Base-by-base conservation (phyloP, 2,329 filamentous ascomycete genomes). In the Cryphonectria radicalis region DNA sequence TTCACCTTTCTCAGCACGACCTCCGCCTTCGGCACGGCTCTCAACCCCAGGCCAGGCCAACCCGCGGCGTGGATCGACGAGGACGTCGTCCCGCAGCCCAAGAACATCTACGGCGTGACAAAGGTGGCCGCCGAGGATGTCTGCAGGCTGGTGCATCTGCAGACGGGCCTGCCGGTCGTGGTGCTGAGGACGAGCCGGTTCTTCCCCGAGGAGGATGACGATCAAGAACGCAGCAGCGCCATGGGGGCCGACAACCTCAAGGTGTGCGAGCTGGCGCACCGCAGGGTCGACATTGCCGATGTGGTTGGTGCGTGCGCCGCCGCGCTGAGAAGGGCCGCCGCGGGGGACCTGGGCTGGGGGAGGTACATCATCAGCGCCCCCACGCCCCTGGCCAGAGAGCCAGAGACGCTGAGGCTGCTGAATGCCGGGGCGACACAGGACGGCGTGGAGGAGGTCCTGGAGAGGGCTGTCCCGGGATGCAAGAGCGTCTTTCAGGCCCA, bases 41-140 rank as follows among this genome's bases (percentile, higher is more conserved):
- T 85, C 10, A 80, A 79, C 66, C 82, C 83, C 66, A 72, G 0
- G 35, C 59, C 59, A 10, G 59, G 59, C 59, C 25, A 14, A 3
- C 82, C 83, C 1, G 83, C 83, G 0, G 81, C 78, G 1, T 84
- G 83, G 83, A 85, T 85, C 73, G 77, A 82, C 74, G 84, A 85
- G 74, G 53, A 72, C 0, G 80, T 84, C 10, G 76, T 77, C 0
- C 81, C 83, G 0, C 73, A 78, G 28, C 83, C 84, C 1, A 85
- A 85, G 72, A 86, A 86, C 75, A 84, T 85, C 62, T 85, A 86
- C 73, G 85, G 85, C 68, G 79, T 80, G 4, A 86, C 84, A 25
- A 87, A 87, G 66, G 78, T 80, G 22, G 83, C 83, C 1, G 85
- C 85, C 5, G 85, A 87, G 72, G 84, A 86, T 66, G 70, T 86